Conservation (phyloP, 148 eudicot species). For the Nepenthes mirabilis region DNA sequence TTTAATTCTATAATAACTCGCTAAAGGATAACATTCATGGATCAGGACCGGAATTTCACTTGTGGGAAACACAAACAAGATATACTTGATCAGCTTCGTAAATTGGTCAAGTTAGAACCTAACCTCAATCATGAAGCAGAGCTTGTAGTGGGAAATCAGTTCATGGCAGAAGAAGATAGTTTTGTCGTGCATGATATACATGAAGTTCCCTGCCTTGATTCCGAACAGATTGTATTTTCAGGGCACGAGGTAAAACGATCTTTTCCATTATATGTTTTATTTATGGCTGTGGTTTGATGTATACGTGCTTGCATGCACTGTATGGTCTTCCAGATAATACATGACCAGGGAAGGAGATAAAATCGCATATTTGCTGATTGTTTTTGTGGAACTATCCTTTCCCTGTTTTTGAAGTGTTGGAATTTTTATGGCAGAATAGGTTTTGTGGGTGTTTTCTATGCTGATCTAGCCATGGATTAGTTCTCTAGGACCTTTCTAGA, state of each 20-base stretch:
- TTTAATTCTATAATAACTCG: too few species aligned
- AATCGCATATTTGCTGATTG: too few species aligned
- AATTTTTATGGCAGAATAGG: too few species aligned
- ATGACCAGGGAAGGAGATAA: too few species aligned
- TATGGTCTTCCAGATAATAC: background rate
- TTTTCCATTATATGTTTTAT: background rate
- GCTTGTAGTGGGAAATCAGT: slow-evolving; percentile 11
- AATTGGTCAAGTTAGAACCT: slow-evolving; percentile 38
- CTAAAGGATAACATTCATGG: too few species aligned
- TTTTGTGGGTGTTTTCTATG: too few species aligned
- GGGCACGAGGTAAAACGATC: slow-evolving; percentile 19
- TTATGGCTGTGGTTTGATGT: background rate
- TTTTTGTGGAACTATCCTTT: too few species aligned
- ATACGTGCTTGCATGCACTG: background rate
- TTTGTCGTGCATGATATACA: slow-evolving; percentile 5
- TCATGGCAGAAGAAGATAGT: slow-evolving; percentile 13
- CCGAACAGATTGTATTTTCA: slow-evolving; percentile 10
- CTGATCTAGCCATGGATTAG: too few species aligned
- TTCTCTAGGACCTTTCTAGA: too few species aligned
- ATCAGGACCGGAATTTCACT: slow-evolving; percentile 42
- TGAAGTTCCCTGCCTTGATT: slow-evolving; percentile 10
- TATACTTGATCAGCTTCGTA: slow-evolving; percentile 39
- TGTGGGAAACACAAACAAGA: slow-evolving; percentile 50
- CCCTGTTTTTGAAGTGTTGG: too few species aligned
- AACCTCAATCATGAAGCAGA: slow-evolving; percentile 9